phyloP scores from a whole-genome alignment of 305 asterid species.

The Ajuga reptans region DNA sequence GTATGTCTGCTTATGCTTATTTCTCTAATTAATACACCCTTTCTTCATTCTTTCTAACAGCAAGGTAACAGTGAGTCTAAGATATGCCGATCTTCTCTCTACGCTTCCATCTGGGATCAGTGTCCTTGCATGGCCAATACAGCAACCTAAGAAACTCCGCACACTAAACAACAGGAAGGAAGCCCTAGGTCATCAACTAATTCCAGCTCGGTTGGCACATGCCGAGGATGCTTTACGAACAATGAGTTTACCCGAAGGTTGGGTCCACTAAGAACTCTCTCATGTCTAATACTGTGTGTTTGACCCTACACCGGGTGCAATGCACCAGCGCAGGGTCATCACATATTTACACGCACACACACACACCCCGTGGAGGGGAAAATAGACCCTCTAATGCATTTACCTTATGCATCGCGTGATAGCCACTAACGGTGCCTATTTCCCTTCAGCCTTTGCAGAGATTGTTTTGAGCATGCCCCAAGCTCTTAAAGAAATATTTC shows the following conservation, averaged over 20 bases:
- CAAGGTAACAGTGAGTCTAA: conserved; percentile 74
- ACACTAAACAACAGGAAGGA: conserved; percentile 34
- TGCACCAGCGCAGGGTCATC: not conserved
- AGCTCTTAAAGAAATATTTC: conserved; percentile 50
- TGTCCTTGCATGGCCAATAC: conserved; percentile 80
- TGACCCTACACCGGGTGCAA: not conserved
- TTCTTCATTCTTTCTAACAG: conserved; percentile 36
- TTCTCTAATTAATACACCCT: not conserved
- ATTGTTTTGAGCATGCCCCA: conserved; percentile 60
- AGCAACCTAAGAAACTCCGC: conserved; percentile 37
- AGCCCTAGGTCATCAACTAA: conserved; percentile 25
- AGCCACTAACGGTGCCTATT: not conserved
- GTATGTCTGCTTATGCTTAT: not conserved
- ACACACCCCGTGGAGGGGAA: not conserved
- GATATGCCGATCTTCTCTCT: conserved; percentile 64
- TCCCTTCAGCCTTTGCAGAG: conserved; percentile 74
- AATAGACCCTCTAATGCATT: not conserved
- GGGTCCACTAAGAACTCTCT: not conserved
- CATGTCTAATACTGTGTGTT: not conserved
- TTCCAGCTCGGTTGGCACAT: conserved; percentile 54
- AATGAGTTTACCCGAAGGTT: conserved; percentile 66
- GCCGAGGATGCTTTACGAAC: conserved; percentile 78
- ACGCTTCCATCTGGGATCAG: conserved; percentile 68
- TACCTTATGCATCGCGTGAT: not conserved
- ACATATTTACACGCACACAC: conserved; percentile 2